Percentiles rank a stretch among this genome's conserved stretches.
phyloP scores from a whole-genome alignment of 164 flowering plant genomes.

The Santalum album region DNA sequence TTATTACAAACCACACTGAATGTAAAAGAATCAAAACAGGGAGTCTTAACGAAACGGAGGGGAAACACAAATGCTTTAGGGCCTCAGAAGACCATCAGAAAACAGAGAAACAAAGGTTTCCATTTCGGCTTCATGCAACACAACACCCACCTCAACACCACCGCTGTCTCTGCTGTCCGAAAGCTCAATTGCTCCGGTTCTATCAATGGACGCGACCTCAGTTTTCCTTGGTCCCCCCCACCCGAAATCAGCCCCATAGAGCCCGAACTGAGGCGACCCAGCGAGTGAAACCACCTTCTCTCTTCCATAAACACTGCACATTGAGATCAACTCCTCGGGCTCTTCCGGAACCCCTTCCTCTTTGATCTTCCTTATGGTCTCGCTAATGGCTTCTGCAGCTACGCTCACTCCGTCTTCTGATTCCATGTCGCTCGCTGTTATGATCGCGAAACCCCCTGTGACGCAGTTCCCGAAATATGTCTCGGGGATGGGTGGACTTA shows the following conservation, averaged over 20 bases:
- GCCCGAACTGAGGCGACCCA: conserved; percentile 31
- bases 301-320: conserved; percentile 12
- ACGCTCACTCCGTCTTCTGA: conserved; percentile 17
- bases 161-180: conserved; percentile 28
- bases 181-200: conserved; percentile 19
- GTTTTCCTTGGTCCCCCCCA: conserved; percentile 35
- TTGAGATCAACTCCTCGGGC: background rate
- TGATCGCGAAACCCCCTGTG: background rate
- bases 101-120: conserved; percentile 21
- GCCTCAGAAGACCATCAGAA: too few relatives aligned
- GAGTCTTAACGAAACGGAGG: too few relatives aligned
- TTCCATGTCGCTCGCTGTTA: background rate
- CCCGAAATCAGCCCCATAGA: conserved; percentile 37
- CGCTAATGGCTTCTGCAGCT: conserved; percentile 5
- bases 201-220: conserved; percentile 23
- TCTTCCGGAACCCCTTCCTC: background rate
- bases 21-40: too few relatives aligned
- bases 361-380: conserved; percentile 5
- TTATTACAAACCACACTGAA: too few relatives aligned
- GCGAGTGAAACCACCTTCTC: conserved; percentile 16
- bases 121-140: conserved; percentile 14
- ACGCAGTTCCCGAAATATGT: conserved; percentile 31
- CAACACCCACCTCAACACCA: conserved; percentile 29
- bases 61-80: too few relatives aligned
- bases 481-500: conserved; percentile 12